These are phyloP conservation scores for Cichorium intybus DNA, from an alignment of 140 eudicot species.

Conservation along the genomic window DNA sequence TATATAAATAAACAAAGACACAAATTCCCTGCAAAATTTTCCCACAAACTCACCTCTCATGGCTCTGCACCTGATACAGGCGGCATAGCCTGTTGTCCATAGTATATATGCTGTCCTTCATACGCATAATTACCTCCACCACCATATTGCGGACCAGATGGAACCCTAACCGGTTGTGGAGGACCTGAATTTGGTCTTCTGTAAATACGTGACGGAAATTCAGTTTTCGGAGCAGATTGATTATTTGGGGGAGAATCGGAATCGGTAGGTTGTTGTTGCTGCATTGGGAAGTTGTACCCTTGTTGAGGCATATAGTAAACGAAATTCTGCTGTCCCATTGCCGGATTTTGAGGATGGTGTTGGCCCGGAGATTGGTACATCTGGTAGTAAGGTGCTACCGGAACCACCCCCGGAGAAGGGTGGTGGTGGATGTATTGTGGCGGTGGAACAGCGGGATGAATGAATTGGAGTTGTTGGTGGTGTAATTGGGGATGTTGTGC, in stretches of 20 bases:
- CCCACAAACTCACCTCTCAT: slow-evolving; percentile 28
- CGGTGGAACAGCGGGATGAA: slow-evolving; percentile 40
- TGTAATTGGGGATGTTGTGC: slow-evolving; percentile 38
- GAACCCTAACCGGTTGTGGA: slow-evolving; percentile 48
- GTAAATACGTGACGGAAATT: slow-evolving; percentile 43
- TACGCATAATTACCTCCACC: slow-evolving; percentile 43
- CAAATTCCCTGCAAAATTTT: slow-evolving; percentile 48
- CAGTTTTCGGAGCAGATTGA: slow-evolving; percentile 38
- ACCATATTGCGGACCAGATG: slow-evolving; percentile 40
- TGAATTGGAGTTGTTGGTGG: slow-evolving; percentile 43
- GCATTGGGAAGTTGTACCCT: slow-evolving; percentile 50
- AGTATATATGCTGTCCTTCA: slow-evolving; percentile 52
- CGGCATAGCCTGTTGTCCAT: slow-evolving; percentile 31
- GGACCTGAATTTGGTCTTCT: slow-evolving; percentile 44
- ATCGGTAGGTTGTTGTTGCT: slow-evolving; percentile 9
- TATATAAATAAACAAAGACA: slow-evolving; percentile 20
- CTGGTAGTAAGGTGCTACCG: slow-evolving; percentile 54
- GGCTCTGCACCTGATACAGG: slow-evolving; percentile 54
- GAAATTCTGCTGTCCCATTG: slow-evolving; percentile 33
- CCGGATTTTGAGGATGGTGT: slow-evolving; percentile 28
- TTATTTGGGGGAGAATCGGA: slow-evolving; percentile 14
- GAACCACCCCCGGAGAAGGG: slow-evolving; percentile 44
- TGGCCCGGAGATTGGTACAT: slow-evolving; percentile 27
- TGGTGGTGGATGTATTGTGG: slow-evolving; percentile 51
- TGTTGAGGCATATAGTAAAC: slow-evolving; percentile 52